Evolutionary conservation across 192 early-diverging fungal species (phyloP).

Genomic region (Bifiguratus adelaidae): DNA sequence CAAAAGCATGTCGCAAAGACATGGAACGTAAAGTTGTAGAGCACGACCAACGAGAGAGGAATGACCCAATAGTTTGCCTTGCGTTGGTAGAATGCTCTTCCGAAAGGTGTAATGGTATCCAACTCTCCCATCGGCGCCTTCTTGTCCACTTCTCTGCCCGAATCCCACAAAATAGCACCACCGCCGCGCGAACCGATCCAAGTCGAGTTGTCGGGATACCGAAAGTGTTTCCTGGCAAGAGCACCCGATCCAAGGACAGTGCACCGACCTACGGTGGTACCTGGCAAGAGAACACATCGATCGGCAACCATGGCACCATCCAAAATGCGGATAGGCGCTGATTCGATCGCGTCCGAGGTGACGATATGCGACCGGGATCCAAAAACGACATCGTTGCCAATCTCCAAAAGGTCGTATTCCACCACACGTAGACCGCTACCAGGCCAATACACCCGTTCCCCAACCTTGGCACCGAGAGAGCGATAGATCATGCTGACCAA

Average conservation of each 20-base stretch:
- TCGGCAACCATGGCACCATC: conserved; percentile 28
- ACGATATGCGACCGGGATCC: conserved; percentile 24
- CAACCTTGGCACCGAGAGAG: conserved; percentile 25
- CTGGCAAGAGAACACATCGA: conserved; percentile 30
- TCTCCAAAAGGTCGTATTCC: conserved; percentile 26
- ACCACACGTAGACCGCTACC: conserved; percentile 21
- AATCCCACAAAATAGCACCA: conserved; percentile 19
- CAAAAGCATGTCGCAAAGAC: conserved; percentile 8
- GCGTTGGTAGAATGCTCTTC: conserved; percentile 26
- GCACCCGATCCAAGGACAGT: conserved; percentile 28
- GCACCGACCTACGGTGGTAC: conserved; percentile 18
- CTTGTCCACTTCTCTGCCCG: conserved; percentile 7
- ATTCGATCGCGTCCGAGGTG: conserved; percentile 17
- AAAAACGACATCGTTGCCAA: conserved; percentile 35
- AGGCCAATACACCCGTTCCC: conserved; percentile 34
- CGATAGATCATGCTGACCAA: conserved; percentile 22
- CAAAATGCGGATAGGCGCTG: conserved; percentile 13
- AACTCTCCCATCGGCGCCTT: background rate
- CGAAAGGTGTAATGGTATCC: conserved; percentile 29
- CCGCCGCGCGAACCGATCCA: conserved; percentile 28
- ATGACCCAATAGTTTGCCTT: conserved; percentile 20
- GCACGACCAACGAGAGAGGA: conserved; percentile 2
- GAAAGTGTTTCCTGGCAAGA: conserved; percentile 13
- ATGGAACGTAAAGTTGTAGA: conserved; percentile 7
- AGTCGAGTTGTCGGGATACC: conserved; percentile 11